These are phyloP conservation scores for Coemansia erecta DNA, from an alignment of 192 early-diverging fungal genomes.

Conservation along the genomic window DNA sequence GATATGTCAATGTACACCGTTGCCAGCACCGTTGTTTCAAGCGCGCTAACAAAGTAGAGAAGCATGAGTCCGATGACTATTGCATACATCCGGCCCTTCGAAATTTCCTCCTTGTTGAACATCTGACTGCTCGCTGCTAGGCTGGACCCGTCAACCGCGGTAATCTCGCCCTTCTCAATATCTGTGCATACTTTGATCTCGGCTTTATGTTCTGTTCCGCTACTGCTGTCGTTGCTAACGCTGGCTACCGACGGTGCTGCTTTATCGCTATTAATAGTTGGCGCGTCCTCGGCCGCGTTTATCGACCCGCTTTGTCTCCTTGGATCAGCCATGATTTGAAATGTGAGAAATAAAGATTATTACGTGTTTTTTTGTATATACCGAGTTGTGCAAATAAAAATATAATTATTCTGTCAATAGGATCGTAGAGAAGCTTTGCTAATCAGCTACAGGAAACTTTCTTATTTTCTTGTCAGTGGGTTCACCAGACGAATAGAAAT, in stretches of 20 bases:
- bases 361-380: too few species aligned
- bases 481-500: too few species aligned
- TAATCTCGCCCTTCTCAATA: conserved; percentile 3
- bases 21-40: conserved; percentile 74
- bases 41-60: conserved; percentile 60
- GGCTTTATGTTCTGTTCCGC: background rate
- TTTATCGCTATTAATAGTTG: background rate
- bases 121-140: conserved; percentile 15
- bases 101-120: conserved; percentile 26
- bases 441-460: too few species aligned
- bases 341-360: background rate
- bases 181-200: background rate
- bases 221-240: conserved; percentile 1
- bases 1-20: conserved; percentile 71
- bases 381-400: too few species aligned
- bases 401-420: too few species aligned
- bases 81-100: conserved; percentile 8
- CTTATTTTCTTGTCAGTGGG: too few species aligned
- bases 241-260: background rate
- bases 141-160: conserved; percentile 7
- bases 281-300: background rate
- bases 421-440: too few species aligned
- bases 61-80: conserved; percentile 35
- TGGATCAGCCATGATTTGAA: background rate
- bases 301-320: background rate